Conservation (phyloP, 768 basidiomycete genomes). For the Agrocybe pediades region DNA sequence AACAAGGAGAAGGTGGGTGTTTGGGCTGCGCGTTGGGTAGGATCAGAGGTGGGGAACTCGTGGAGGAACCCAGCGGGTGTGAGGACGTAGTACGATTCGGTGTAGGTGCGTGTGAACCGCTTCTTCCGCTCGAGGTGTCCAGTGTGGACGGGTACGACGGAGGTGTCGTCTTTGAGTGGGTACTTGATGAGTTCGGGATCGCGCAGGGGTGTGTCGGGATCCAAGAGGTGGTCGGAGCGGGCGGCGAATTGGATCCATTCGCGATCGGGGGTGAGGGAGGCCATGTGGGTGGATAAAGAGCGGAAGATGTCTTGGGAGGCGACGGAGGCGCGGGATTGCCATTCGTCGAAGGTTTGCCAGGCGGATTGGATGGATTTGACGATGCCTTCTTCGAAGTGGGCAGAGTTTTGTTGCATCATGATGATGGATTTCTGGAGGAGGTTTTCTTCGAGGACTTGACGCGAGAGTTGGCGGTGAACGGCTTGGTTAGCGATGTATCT, state of each 20-base stretch:
- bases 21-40: constrained; percentile 46
- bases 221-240: constrained; percentile 90
- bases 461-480: constrained; percentile 80
- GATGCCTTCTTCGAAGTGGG: constrained; percentile 96
- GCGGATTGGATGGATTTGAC: constrained; percentile 94
- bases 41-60: constrained; percentile 83
- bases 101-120: constrained; percentile 84
- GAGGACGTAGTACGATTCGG: constrained; percentile 88
- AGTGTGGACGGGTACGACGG: constrained; percentile 81
- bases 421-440: constrained; percentile 96
- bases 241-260: constrained; percentile 98
- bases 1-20: constrained; percentile 84
- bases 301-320: constrained; percentile 78
- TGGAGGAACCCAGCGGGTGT: constrained; percentile 97
- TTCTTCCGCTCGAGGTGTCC: constrained; percentile 96
- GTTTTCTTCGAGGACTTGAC: constrained; percentile 97
- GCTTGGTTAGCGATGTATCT: constrained; percentile 71
- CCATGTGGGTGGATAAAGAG: constrained; percentile 71
- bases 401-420: constrained; percentile 97
- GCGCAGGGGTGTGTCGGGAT: constrained; percentile 93
- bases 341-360: constrained; percentile 96
- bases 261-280: constrained; percentile 76
- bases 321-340: constrained; percentile 79
- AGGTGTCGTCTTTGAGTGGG: constrained; percentile 89
- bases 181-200: constrained; percentile 78